Percentiles rank a stretch among this genome's conserved stretches.
Conservation (phyloP, 352 stramenopile genomes). For the Phytophthora uliginosa region DNA sequence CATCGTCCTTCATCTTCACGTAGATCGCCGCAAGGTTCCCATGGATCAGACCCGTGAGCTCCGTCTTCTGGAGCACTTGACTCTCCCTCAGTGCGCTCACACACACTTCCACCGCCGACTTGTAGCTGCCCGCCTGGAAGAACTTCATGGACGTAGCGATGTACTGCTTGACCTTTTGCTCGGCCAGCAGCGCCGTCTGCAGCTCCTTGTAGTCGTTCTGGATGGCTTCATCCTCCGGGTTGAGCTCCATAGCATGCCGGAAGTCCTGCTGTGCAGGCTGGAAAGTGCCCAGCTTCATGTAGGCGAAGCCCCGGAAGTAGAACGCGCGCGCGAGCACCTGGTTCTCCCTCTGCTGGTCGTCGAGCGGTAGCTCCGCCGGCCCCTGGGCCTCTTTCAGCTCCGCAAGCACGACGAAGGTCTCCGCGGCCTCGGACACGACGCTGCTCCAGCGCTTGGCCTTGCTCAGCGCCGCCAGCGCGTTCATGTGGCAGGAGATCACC, state of each 20-base stretch:
- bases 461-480: slow-evolving; percentile 64
- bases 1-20: slow-evolving; percentile 60
- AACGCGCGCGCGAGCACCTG: slow-evolving; percentile 56
- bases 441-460: slow-evolving; percentile 67
- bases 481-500: slow-evolving; percentile 80
- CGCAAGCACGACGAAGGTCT: slow-evolving; percentile 58
- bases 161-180: slow-evolving; percentile 64
- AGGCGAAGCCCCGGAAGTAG: slow-evolving; percentile 76
- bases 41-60: slow-evolving; percentile 76
- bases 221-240: slow-evolving; percentile 60
- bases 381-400: slow-evolving; percentile 50
- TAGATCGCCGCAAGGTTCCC: slow-evolving; percentile 73
- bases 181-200: slow-evolving; percentile 49
- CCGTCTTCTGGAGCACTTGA: slow-evolving; percentile 63
- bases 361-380: slow-evolving; percentile 15
- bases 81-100: slow-evolving; percentile 56
- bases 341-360: slow-evolving; percentile 24
- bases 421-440: slow-evolving; percentile 53
- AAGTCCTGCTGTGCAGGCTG: slow-evolving; percentile 60
- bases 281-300: slow-evolving; percentile 54
- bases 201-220: slow-evolving; percentile 67
- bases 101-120: slow-evolving; percentile 59
- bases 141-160: slow-evolving; percentile 65
- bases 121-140: slow-evolving; percentile 68
- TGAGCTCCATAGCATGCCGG: slow-evolving; percentile 53